phyloP scores from a whole-genome alignment of 306 rosid species.

The Macrotyloma uniflorum region DNA sequence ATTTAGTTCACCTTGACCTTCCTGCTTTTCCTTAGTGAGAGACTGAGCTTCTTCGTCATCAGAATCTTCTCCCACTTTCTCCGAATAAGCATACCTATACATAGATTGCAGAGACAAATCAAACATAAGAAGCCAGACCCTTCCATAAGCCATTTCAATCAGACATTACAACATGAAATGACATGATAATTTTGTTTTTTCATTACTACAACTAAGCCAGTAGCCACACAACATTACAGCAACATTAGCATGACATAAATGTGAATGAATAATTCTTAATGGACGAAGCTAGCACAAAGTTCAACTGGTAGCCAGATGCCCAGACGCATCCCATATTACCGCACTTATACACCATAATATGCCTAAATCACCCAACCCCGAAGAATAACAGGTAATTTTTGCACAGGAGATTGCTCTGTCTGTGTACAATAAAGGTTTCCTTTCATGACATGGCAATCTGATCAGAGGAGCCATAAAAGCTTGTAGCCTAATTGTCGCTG shows the following conservation, averaged over 20 bases:
- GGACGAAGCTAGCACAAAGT: conserved; percentile 5
- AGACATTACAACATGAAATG: conserved; percentile 18
- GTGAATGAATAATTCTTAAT: neutral
- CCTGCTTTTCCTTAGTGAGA: conserved; percentile 63
- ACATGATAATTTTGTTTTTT: neutral
- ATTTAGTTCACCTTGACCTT: conserved; percentile 63
- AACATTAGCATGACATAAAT: conserved; percentile 1
- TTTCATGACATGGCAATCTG: neutral
- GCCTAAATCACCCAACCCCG: conserved; percentile 1
- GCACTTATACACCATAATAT: conserved; percentile 26
- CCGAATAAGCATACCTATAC: conserved; percentile 90
- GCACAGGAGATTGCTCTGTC: too few species aligned
- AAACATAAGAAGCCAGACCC: conserved; percentile 17
- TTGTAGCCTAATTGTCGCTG: conserved; percentile 21
- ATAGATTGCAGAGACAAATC: conserved; percentile 27
- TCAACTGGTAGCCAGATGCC: conserved; percentile 18
- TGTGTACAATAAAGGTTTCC: too few species aligned
- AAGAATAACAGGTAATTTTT: neutral
- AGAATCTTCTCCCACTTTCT: conserved; percentile 77
- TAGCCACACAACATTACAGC: neutral
- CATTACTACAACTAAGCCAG: neutral
- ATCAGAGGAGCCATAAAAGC: conserved; percentile 15
- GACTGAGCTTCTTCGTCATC: conserved; percentile 86
- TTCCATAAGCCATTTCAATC: conserved; percentile 17
- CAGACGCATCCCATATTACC: neutral